These are phyloP conservation scores for Acmispon strigosus DNA, from an alignment of 306 rosid genomes.

Conservation along the genomic window DNA sequence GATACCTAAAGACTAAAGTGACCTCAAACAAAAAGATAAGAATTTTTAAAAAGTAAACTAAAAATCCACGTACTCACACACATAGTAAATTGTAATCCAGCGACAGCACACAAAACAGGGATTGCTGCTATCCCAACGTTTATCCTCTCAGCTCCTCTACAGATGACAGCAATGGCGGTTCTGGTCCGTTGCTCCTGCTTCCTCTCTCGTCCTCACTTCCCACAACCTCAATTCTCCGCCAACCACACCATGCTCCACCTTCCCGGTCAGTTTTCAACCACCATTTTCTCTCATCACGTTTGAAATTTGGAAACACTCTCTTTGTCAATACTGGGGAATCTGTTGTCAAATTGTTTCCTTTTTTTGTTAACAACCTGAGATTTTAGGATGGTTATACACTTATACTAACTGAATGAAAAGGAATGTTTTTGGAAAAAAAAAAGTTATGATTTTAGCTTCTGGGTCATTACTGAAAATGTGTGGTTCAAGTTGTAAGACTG, in stretches of 20 bases:
- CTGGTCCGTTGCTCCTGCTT: slow-evolving; percentile 54
- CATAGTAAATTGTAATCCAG: slow-evolving; percentile 5
- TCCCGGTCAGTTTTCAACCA: slow-evolving; percentile 35
- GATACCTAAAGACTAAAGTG: too few species aligned
- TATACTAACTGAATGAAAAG: too few species aligned
- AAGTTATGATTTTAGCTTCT: background rate
- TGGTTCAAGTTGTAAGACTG: background rate
- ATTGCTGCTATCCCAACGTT: slow-evolving; percentile 22
- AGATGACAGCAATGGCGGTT: slow-evolving; percentile 47
- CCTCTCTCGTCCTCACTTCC: slow-evolving; percentile 33
- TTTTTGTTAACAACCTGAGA: background rate
- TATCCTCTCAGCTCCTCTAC: slow-evolving; percentile 13
- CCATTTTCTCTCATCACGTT: too few species aligned
- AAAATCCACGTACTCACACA: background rate
- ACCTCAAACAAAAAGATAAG: too few species aligned
- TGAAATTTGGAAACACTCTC: background rate
- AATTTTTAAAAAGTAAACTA: too few species aligned
- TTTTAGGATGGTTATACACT: too few species aligned
- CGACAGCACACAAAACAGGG: background rate
- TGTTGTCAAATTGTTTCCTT: background rate
- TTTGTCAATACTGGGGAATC: background rate
- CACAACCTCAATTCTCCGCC: slow-evolving; percentile 29
- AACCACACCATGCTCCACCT: slow-evolving; percentile 28
- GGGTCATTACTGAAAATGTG: background rate
- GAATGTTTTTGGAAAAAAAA: background rate